phyloP scores from a whole-genome alignment of 2,329 filamentous ascomycete genomes.

The Emydomyces testavorans region DNA sequence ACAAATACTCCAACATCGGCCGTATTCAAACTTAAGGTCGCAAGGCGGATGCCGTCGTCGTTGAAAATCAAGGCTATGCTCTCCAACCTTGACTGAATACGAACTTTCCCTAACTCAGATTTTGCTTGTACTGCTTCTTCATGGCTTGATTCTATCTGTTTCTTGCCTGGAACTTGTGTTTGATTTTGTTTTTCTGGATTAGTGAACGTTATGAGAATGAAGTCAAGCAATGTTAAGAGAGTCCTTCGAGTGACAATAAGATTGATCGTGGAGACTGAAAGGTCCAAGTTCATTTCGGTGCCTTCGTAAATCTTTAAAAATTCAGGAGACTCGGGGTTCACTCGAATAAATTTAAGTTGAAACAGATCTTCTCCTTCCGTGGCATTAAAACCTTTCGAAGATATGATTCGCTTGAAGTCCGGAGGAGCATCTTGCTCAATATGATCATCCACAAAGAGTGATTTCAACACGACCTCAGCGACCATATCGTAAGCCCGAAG shows the following conservation, averaged over 20 bases:
- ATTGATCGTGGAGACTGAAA: constrained; percentile 89
- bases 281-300: constrained; percentile 83
- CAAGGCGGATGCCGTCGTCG: constrained; percentile 89
- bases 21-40: constrained; percentile 83
- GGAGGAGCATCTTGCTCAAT: constrained; percentile 67
- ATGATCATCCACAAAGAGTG: constrained; percentile 83
- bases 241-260: constrained; percentile 88
- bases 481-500: constrained; percentile 85
- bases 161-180: constrained; percentile 22
- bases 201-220: constrained; percentile 85
- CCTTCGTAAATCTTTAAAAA: constrained; percentile 87
- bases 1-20: constrained; percentile 86
- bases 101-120: constrained; percentile 58
- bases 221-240: constrained; percentile 81
- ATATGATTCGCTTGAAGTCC: constrained; percentile 97
- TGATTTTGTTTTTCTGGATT: constrained; percentile 44
- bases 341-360: constrained; percentile 75
- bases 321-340: constrained; percentile 83
- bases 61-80: constrained; percentile 91
- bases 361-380: constrained; percentile 71
- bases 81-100: constrained; percentile 86
- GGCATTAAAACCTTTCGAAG: constrained; percentile 62
- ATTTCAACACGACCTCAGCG: constrained; percentile 77
- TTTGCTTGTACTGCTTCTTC: constrained; percentile 20
- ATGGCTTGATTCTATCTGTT: constrained; percentile 21